Percentiles rank a stretch among this genome's conserved stretches.
phyloP scores from a whole-genome alignment of 306 rosid genomes.

The Prunus kanzakura region DNA sequence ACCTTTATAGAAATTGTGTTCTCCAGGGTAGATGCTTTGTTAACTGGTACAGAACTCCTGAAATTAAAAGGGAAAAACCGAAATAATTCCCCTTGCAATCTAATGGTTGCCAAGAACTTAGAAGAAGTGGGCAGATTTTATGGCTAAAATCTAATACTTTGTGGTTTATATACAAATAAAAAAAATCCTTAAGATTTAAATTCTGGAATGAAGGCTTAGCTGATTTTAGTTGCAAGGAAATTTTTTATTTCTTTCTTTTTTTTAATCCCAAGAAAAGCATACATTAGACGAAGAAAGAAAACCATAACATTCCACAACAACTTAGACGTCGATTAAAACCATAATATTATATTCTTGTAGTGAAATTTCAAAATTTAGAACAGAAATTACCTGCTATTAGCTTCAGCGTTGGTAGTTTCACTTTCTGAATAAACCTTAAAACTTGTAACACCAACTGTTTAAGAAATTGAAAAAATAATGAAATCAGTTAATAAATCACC shows the following conservation, averaged over 20 bases:
- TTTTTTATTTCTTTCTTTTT: too few relatives aligned
- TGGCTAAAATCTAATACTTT: background rate
- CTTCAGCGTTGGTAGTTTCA: slow-evolving; percentile 36
- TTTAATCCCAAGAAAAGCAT: background rate
- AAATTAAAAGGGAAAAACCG: slow-evolving; percentile 6
- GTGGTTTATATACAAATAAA: background rate
- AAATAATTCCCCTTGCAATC: background rate
- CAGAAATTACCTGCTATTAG: slow-evolving; percentile 34
- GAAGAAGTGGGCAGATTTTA: background rate
- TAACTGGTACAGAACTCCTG: slow-evolving; percentile 33
- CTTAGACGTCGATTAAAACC: background rate
- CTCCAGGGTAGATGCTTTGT: slow-evolving; percentile 33
- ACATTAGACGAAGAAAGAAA: background rate
- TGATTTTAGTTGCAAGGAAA: background rate
- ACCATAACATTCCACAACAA: background rate
- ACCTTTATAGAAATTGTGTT: slow-evolving; percentile 46
- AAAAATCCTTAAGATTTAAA: background rate
- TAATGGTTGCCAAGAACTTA: background rate
- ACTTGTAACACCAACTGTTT: slow-evolving; percentile 36
- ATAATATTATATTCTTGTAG: background rate
- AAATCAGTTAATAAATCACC: background rate
- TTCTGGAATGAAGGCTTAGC: background rate
- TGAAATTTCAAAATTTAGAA: background rate
- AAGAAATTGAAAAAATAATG: background rate
- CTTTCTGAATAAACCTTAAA: slow-evolving; percentile 55